phyloP scores from a whole-genome alignment of 805 yeast genomes.

The Wickerhamiella sergipiensis region DNA sequence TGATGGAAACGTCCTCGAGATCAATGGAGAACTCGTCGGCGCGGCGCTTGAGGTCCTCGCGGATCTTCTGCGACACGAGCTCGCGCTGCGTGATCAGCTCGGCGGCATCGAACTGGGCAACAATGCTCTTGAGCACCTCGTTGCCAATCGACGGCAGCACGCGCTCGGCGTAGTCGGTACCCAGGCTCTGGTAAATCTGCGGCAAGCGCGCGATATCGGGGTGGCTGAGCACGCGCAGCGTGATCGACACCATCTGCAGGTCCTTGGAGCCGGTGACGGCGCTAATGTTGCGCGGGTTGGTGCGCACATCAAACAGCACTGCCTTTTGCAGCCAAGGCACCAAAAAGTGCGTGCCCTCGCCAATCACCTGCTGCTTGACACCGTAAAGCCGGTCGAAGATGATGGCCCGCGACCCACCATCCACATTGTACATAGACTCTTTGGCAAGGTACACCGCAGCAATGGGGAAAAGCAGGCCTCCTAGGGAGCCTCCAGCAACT shows the following conservation, averaged over 20 bases:
- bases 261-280: constrained; percentile 96
- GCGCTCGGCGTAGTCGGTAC: constrained; percentile 88
- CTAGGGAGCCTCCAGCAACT: constrained; percentile 10
- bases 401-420: constrained; percentile 93
- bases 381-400: constrained; percentile 86
- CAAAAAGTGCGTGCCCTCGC: constrained; percentile 94
- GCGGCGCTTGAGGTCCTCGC: constrained; percentile 70
- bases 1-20: constrained; percentile 92
- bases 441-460: constrained; percentile 45
- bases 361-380: constrained; percentile 75
- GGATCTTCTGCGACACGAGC: constrained; percentile 76
- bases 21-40: constrained; percentile 81
- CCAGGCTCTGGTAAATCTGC: constrained; percentile 75
- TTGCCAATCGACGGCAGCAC: constrained; percentile 87
- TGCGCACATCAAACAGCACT: constrained; percentile 78
- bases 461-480: constrained; percentile 22
- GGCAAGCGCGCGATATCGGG: constrained; percentile 83
- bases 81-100: constrained; percentile 96
- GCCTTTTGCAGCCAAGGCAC: constrained; percentile 95
- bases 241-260: constrained; percentile 86
- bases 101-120: constrained; percentile 91
- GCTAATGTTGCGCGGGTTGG: constrained; percentile 84
- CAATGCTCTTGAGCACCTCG: constrained; percentile 78
- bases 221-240: constrained; percentile 84
- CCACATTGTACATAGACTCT: constrained; percentile 82